Base-by-base conservation (phyloP, 2,329 filamentous ascomycete species). In the Fonsecaea pugnacius region DNA sequence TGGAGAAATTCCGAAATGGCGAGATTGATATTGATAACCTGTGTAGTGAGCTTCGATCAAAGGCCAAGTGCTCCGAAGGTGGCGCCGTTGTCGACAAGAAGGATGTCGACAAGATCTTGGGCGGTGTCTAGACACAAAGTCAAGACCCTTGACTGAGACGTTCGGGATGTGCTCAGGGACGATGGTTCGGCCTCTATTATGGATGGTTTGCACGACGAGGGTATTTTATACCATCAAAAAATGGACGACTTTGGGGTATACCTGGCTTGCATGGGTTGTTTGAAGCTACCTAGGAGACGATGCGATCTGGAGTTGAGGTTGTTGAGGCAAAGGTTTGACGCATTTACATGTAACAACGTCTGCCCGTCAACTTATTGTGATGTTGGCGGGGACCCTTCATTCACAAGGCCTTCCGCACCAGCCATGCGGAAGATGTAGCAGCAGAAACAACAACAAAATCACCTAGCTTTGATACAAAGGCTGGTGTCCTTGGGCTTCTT, bases 11-110 rank as follows among this genome's bases (percentile, higher is more conserved):
- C 71, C 90, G 93, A 74, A 91, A 87, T 63, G 93, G 93, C 71
- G 93, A 96, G 71, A 92, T 98, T 69, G 95, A 99, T 70, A 89
- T 99, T 55, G 95, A 99, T 74, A 88, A 89, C 36, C 85, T 99
- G 27, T 99, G 95, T 79, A 90, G 90, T 4, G 93, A 99, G 75
- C 86, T 99, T 14, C 91, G 94, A 69, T 91, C 93, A 76, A 99
- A 99, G 80, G 95, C 95, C 63, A 95, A 94, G 75, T 99, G 95
- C 77, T 96, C 92, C 0, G 80, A 96, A 70, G 89, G 85, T 18
- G 94, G 95, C 16, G 91, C 96, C 12, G 91, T 96, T 18, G 91
- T 99, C 27, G 89, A 92, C 67, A 89, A 96, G 78, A 87, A 87
- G 60, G 93, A 98, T 72, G 96, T 98, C 71, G 90, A 96, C 74